These are phyloP conservation scores for Emmonsiellopsis sp. DNA, from an alignment of 2,329 filamentous ascomycete genomes.

Conservation along the genomic window DNA sequence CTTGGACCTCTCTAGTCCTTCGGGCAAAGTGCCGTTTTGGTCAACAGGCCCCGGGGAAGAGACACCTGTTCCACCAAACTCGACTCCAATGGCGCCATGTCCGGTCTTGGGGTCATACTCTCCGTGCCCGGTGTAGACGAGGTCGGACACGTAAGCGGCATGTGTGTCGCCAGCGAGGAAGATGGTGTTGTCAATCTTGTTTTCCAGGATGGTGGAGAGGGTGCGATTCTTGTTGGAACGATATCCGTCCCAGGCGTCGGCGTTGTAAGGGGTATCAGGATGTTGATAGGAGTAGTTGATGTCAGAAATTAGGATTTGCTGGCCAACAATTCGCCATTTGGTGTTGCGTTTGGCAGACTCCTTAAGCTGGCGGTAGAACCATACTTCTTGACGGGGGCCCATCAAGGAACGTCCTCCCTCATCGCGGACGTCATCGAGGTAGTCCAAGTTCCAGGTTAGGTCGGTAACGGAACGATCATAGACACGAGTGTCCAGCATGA, in stretches of 20 bases:
- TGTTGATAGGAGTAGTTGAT: conserved; percentile 22
- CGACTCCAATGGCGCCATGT: conserved; percentile 50
- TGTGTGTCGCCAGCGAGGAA: conserved; percentile 65
- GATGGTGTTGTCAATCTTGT: conserved; percentile 64
- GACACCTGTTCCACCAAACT: conserved; percentile 60
- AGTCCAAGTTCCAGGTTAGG: conserved; percentile 50
- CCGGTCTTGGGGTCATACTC: conserved; percentile 47
- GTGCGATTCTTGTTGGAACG: conserved; percentile 63
- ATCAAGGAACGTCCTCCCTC: conserved; percentile 61
- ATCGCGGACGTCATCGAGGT: conserved; percentile 54
- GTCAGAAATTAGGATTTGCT: conserved; percentile 44
- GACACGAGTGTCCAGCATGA: conserved; percentile 61
- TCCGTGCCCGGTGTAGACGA: conserved; percentile 46
- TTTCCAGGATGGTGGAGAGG: conserved; percentile 54
- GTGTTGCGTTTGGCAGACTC: conserved; percentile 55
- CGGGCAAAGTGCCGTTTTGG: conserved; percentile 46
- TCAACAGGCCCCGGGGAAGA: conserved; percentile 52
- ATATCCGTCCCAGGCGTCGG: conserved; percentile 59
- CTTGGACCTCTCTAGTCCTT: conserved; percentile 41
- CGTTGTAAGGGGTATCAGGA: conserved; percentile 37
- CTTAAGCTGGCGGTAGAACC: conserved; percentile 57
- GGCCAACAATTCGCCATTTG: conserved; percentile 62
- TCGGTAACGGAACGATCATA: conserved; percentile 60
- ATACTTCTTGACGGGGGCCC: conserved; percentile 63
- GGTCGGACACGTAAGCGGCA: conserved; percentile 54